Evolutionary conservation across 805 yeast genomes (phyloP), one percentile per base, ranked within the genome.

Genomic region (Kazachstania martiniae): DNA sequence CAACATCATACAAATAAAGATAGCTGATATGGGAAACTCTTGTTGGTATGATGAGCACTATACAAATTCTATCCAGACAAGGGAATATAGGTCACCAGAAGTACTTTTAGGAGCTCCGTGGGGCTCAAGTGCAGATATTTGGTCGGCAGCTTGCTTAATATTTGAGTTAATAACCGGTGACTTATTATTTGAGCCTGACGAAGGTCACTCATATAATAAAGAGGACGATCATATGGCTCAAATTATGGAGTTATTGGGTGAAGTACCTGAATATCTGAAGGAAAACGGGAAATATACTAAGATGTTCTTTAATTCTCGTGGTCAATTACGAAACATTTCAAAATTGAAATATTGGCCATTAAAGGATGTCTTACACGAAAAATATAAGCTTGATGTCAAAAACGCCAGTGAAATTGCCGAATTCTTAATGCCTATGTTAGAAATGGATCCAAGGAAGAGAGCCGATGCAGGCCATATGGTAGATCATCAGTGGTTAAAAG

Each of bases 211-310:
- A 4, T 89, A 84, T 58, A 55, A 77, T 30, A 87, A 87, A 49
- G 95, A 87, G 56, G 96, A 89, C 51, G 98, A 91, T 55, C 98
- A 91, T 56, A 68, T 91, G 46, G 97, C 97, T 0, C 97, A 91
- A 56, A 84, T 91, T 10, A 76, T 91, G 22, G 97, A 89, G 56
- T 63, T 83, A 12, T 52, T 83, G 32, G 89, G 93, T 1, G 66
- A 70, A 21, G 62, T 80, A 34, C 93, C 94, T 2, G 45, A 70
- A 12, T 62, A 66, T 29, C 50, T 77, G 45, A 54, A 79, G 33
- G 63, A 69, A 56, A 66, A 73, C 41, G 77, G 86, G 29, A 68
- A 70, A 53, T 66, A 76, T 63, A 57, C 82, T 7, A 51, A 70
- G 36, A 72, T 75, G 49, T 69, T 73, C 47, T 77, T 81, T 68